Evolutionary conservation across 1,139 yeast genomes (phyloP).

Genomic region (Yamadazyma conglobata): DNA sequence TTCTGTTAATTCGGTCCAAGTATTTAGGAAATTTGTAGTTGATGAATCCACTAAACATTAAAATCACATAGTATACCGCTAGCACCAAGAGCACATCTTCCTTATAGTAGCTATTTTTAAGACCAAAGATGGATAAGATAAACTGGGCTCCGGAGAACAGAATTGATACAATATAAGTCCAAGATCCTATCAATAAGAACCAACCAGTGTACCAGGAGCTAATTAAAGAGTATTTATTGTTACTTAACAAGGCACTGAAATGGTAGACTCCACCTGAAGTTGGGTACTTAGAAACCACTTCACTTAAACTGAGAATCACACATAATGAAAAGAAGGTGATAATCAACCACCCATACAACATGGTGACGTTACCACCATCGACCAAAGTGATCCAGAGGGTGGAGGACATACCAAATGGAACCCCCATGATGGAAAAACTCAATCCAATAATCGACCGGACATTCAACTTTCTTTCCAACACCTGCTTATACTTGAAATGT

Average conservation of each 20-base stretch:
- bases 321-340: constrained; percentile 60
- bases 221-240: constrained; percentile 48
- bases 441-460: constrained; percentile 68
- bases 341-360: constrained; percentile 66
- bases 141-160: constrained; percentile 75
- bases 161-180: constrained; percentile 73
- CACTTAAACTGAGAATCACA: constrained; percentile 66
- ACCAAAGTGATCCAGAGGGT: constrained; percentile 65
- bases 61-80: constrained; percentile 50
- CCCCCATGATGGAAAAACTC: constrained; percentile 76
- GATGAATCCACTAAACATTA: constrained; percentile 58
- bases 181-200: constrained; percentile 67
- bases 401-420: constrained; percentile 71
- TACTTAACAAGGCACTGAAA: constrained; percentile 67
- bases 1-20: constrained; percentile 59
- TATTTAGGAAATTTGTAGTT: constrained; percentile 57
- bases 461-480: constrained; percentile 59
- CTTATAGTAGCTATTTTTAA: constrained; percentile 55
- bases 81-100: constrained; percentile 56
- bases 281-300: constrained; percentile 71
- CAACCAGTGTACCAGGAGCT: constrained; percentile 78
- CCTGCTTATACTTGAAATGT: constrained; percentile 69
- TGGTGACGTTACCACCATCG: constrained; percentile 72
- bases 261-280: constrained; percentile 75
- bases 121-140: constrained; percentile 60